phyloP scores from a whole-genome alignment of 2,329 filamentous ascomycete genomes.

The Xylaria sp. region DNA sequence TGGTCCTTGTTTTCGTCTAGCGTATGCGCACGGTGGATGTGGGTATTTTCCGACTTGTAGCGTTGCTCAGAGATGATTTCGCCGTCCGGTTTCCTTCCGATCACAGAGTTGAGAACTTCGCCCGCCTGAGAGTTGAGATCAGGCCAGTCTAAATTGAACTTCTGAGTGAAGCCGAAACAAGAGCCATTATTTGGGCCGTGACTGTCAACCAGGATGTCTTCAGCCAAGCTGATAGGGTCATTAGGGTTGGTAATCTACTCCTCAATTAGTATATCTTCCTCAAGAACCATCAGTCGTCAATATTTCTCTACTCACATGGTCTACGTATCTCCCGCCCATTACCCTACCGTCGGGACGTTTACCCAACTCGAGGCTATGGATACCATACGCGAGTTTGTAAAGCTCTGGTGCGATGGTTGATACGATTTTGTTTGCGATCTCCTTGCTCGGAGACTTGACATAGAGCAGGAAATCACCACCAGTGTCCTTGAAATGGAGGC shows the following conservation, averaged over 20 bases:
- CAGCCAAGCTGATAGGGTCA: slow-evolving; percentile 34
- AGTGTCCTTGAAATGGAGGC: slow-evolving; percentile 32
- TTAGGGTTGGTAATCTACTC: slow-evolving; percentile 30
- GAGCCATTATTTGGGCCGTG: slow-evolving; percentile 19
- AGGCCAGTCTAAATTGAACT: slow-evolving; percentile 33
- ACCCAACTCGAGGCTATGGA: slow-evolving; percentile 22
- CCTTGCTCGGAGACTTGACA: slow-evolving; percentile 24
- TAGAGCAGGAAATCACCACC: slow-evolving; percentile 33
- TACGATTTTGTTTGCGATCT: slow-evolving; percentile 17
- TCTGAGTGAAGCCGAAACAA: slow-evolving; percentile 34
- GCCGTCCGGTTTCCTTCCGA: slow-evolving; percentile 33
- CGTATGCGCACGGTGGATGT: slow-evolving; percentile 33
- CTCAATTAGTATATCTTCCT: neutral
- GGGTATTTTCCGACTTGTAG: slow-evolving; percentile 18
- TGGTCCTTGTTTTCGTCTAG: slow-evolving; percentile 34
- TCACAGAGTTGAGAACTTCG: slow-evolving; percentile 28
- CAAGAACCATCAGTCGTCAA: no score
- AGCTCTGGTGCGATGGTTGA: slow-evolving; percentile 19
- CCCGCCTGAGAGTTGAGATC: slow-evolving; percentile 32
- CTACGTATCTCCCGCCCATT: slow-evolving; percentile 36
- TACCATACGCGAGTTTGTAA: slow-evolving; percentile 10
- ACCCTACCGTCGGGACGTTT: slow-evolving; percentile 34
- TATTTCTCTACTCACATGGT: slow-evolving; percentile 13
- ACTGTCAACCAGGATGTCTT: slow-evolving; percentile 30
- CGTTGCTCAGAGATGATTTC: slow-evolving; percentile 36